Percentiles rank a stretch among this genome's conserved stretches.
phyloP scores from a whole-genome alignment of 139 green algal species.

The Coelastrella sp. region DNA sequence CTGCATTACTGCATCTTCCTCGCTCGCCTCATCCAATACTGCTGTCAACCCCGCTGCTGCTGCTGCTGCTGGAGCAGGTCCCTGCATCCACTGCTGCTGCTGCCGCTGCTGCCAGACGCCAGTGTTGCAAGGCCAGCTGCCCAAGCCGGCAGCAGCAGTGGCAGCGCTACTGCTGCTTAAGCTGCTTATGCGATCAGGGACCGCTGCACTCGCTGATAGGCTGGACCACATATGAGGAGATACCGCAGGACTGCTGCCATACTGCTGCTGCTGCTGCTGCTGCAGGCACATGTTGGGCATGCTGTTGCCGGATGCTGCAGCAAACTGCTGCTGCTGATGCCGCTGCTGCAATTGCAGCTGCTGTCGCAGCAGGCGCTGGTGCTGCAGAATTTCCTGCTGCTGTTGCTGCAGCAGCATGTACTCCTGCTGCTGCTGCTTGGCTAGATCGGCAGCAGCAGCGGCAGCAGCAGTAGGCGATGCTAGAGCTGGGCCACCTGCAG shows the following conservation, averaged over 20 bases:
- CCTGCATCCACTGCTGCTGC: not conserved
- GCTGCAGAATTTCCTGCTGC: not conserved
- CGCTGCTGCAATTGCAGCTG: not conserved
- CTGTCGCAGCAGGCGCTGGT: not conserved
- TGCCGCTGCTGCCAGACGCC: not conserved
- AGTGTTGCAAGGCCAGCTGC: not conserved
- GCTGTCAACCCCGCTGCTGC: not conserved
- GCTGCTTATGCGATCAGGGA: not conserved
- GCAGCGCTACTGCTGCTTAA: not conserved
- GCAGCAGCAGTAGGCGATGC: not conserved
- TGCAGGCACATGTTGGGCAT: not conserved
- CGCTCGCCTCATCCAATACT: not conserved
- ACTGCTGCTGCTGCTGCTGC: not conserved
- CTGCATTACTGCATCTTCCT: slow-evolving; percentile 21
- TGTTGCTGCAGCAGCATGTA: slow-evolving; percentile 6
- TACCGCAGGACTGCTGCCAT: not conserved
- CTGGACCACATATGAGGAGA: not conserved
- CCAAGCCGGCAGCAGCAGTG: not conserved
- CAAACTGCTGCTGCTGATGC: not conserved
- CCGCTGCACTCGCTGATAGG: not conserved
- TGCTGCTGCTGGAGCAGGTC: not conserved
- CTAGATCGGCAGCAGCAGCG: too few relatives aligned
- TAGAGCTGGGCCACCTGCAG: not conserved
- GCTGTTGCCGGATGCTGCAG: slow-evolving; percentile 1
- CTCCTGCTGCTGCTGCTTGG: slow-evolving; percentile 18